These are phyloP conservation scores for Penicillium tannophilum DNA, from an alignment of 495 filamentous ascomycete species.

Conservation along the genomic window DNA sequence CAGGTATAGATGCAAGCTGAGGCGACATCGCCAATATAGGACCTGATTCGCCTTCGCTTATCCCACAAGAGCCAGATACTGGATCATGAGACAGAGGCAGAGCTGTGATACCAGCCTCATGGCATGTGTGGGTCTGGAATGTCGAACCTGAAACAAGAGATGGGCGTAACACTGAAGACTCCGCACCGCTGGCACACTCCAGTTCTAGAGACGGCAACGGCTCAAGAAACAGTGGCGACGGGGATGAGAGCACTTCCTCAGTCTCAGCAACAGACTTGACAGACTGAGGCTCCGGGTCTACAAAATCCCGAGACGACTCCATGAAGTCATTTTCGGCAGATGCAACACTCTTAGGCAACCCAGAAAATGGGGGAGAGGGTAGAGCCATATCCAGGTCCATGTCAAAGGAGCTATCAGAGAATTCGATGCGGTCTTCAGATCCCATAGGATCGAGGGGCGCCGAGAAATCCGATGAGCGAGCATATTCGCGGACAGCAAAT, in stretches of 20 bases:
- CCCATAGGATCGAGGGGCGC: conserved; percentile 11
- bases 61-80: background rate
- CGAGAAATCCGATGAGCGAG: conserved; percentile 2
- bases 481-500: conserved; percentile 7
- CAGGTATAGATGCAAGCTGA: conserved; percentile 15
- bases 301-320: background rate
- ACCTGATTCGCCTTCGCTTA: background rate
- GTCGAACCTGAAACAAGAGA: background rate
- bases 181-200: background rate
- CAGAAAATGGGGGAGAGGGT: background rate
- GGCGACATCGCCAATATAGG: conserved; percentile 7
- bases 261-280: background rate
- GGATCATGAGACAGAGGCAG: background rate
- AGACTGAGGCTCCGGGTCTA: background rate
- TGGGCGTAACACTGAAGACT: background rate
- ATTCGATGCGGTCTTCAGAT: conserved; percentile 8
- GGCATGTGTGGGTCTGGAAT: background rate
- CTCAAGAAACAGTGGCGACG: conserved; percentile 12
- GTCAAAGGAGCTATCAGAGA: conserved; percentile 4
- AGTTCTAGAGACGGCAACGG: background rate
- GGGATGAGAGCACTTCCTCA: conserved; percentile 10
- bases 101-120: background rate
- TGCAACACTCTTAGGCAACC: background rate
- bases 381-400: conserved; percentile 8
- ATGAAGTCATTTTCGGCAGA: background rate